Percentiles rank a stretch among this genome's conserved stretches.
Evolutionary conservation across 768 basidiomycete genomes (phyloP).

Genomic region (Phlebiopsis flavidoalba): DNA sequence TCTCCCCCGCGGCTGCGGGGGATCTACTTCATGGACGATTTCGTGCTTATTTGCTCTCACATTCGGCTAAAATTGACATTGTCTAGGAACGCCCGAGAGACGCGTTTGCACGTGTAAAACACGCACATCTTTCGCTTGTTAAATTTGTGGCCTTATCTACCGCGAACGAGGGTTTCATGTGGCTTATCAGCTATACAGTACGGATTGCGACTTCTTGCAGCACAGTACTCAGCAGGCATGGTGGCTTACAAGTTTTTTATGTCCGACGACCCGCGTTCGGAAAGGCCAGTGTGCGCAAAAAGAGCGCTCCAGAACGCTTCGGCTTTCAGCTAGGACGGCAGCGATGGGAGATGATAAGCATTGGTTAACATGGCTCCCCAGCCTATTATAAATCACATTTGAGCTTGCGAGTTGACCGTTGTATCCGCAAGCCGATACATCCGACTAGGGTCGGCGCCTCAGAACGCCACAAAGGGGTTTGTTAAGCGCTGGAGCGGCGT

Average conservation of each 20-base stretch:
- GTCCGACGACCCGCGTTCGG: not conserved
- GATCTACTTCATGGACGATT: not conserved
- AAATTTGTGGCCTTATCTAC: not conserved
- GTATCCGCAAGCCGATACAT: not conserved
- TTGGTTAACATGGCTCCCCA: not conserved
- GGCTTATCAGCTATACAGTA: not conserved
- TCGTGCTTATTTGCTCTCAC: not conserved
- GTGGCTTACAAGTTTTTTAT: not conserved
- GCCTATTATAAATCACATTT: not conserved
- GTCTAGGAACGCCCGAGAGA: not conserved
- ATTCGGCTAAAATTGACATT: not conserved
- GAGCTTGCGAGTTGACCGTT: not conserved
- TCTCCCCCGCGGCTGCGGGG: not conserved
- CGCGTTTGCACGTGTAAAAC: conserved; percentile 2
- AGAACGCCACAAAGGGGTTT: not conserved
- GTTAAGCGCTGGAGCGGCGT: too few species aligned
- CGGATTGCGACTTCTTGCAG: not conserved
- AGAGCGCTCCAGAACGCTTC: not conserved
- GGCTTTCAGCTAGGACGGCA: not conserved
- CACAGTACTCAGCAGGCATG: not conserved
- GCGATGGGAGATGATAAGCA: not conserved
- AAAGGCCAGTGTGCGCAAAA: not conserved
- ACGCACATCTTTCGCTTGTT: not conserved
- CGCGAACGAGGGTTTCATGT: not conserved
- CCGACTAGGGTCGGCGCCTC: not conserved